Conservation (phyloP, 768 basidiomycete genomes). For the Suillus sp. region DNA sequence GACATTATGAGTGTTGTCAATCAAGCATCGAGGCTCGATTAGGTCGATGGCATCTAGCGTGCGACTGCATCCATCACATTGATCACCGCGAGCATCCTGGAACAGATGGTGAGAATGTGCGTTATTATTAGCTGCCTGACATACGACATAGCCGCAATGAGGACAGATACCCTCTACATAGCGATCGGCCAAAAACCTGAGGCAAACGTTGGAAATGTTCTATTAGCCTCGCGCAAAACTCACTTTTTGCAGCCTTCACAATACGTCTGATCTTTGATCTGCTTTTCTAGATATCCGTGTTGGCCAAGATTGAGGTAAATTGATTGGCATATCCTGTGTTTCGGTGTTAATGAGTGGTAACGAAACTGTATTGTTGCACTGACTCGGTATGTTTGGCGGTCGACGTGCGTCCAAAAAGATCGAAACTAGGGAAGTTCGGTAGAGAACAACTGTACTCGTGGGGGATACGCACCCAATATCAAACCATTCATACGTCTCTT, state of each 20-base stretch:
- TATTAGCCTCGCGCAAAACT: conserved; percentile 18
- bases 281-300: conserved; percentile 74
- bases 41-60: conserved; percentile 94
- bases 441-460: neutral
- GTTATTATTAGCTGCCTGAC: conserved; percentile 17
- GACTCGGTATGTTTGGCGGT: conserved; percentile 88
- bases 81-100: conserved; percentile 96
- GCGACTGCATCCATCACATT: conserved; percentile 92
- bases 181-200: conserved; percentile 92
- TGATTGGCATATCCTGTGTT: conserved; percentile 79
- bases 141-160: conserved; percentile 82
- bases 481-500: conserved; percentile 97
- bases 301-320: conserved; percentile 85
- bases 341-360: neutral
- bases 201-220: conserved; percentile 12
- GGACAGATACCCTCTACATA: conserved; percentile 99
- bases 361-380: conserved; percentile 21
- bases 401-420: conserved; percentile 95
- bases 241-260: conserved; percentile 90
- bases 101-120: neutral
- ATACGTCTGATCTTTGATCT: conserved; percentile 91
- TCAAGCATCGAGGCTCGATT: conserved; percentile 90
- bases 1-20: conserved; percentile 79
- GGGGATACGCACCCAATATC: conserved; percentile 71
- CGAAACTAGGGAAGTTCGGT: conserved; percentile 61